Conservation (phyloP, 2,329 filamentous ascomycete genomes). For the Colletotrichum tabaci region DNA sequence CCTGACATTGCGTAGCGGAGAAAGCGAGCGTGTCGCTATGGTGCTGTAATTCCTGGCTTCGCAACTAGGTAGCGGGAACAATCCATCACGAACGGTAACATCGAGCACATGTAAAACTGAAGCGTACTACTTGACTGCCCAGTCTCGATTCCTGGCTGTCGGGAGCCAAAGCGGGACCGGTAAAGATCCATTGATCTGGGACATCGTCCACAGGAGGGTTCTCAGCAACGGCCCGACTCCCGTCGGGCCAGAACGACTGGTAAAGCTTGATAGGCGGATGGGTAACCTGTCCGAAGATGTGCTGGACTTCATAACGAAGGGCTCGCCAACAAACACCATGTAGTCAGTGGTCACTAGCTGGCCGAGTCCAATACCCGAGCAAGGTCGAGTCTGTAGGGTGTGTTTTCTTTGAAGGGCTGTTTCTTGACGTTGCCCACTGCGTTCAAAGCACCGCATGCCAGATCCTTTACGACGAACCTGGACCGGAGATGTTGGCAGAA, state of each 20-base stretch:
- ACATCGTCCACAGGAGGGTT: neutral
- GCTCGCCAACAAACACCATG: neutral
- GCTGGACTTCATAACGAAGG: no score
- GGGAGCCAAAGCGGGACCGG: neutral
- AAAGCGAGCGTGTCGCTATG: no score
- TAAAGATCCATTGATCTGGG: neutral
- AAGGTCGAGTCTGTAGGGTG: neutral
- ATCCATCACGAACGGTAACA: no score
- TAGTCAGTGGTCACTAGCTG: neutral
- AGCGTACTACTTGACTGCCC: no score
- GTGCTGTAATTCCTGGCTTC: no score
- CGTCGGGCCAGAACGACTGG: neutral
- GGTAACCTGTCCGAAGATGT: no score
- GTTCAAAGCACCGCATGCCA: rapidly evolving
- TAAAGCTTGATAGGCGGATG: neutral
- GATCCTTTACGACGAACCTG: neutral
- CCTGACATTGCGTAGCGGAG: neutral
- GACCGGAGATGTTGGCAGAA: neutral
- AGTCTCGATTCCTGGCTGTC: neutral
- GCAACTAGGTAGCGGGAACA: no score
- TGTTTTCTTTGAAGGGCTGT: neutral
- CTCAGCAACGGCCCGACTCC: conserved; percentile 14
- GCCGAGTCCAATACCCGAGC: neutral
- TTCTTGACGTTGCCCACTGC: neutral
- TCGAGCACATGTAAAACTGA: no score